Evolutionary conservation across 2,329 filamentous ascomycete species (phyloP).

Genomic region (Aureobasidium lini): DNA sequence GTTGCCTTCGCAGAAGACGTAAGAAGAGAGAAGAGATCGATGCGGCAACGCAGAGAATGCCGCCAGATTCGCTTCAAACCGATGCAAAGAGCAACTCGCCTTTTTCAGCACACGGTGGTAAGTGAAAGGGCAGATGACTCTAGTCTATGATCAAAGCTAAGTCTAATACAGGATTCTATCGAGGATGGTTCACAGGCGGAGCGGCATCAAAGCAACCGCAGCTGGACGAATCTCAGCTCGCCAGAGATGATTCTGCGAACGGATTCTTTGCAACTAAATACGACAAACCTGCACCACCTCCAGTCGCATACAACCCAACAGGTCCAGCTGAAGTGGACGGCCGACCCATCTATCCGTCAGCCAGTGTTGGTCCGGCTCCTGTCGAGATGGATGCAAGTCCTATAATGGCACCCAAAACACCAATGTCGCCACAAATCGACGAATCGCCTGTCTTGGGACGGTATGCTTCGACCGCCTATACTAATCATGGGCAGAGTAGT

Average conservation of each 20-base stretch:
- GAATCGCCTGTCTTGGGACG: conserved; percentile 21
- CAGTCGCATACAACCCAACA: neutral
- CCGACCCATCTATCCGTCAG: conserved; percentile 1
- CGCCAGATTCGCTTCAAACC: conserved; percentile 16
- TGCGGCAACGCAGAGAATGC: conserved; percentile 16
- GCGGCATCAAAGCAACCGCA: neutral
- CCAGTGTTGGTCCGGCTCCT: neutral
- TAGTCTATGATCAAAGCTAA: neutral
- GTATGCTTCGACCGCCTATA: neutral
- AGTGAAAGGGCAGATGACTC: conserved; percentile 1
- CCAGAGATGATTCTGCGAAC: conserved; percentile 5
- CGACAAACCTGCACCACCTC: neutral
- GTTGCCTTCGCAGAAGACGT: conserved; percentile 15
- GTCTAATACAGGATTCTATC: neutral
- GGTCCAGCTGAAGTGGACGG: conserved; percentile 6
- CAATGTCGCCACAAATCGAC: neutral
- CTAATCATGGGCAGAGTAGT: neutral
- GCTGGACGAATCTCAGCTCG: neutral
- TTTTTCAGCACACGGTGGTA: conserved; percentile 25
- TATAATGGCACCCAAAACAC: conserved; percentile 5
- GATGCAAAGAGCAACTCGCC: conserved; percentile 17
- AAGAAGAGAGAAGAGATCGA: conserved; percentile 20
- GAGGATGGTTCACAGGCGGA: neutral
- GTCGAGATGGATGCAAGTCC: conserved; percentile 10
- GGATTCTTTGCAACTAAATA: neutral